Percentiles rank a stretch among this genome's conserved stretches.
These are phyloP conservation scores for Pseudonectria buxi DNA, from an alignment of 2,329 filamentous ascomycete genomes.

Conservation along the genomic window DNA sequence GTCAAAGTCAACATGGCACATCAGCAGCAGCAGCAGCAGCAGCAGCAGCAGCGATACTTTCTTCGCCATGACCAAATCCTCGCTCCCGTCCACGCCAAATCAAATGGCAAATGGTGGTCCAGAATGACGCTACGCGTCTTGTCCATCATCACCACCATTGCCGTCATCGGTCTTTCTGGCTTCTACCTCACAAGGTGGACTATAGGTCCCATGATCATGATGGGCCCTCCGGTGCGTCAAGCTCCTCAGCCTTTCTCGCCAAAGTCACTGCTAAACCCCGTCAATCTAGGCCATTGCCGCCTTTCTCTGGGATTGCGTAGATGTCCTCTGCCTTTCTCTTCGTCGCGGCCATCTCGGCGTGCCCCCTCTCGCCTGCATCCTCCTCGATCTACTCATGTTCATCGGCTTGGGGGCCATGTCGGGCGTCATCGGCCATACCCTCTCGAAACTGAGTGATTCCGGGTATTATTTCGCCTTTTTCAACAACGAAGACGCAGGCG, in stretches of 20 bases:
- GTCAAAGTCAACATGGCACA: no score
- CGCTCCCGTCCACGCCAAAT: not conserved
- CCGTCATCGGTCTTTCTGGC: constrained; percentile 4
- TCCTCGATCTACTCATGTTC: constrained; percentile 8
- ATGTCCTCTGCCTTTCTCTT: constrained; percentile 4
- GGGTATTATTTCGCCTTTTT: constrained; percentile 13
- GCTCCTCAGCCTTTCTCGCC: not conserved
- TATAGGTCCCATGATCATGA: constrained; percentile 9
- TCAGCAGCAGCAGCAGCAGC: no score
- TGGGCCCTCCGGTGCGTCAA: constrained; percentile 9
- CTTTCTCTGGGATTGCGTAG: constrained; percentile 6
- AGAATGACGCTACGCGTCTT: constrained; percentile 6
- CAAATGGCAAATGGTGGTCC: constrained; percentile 3
- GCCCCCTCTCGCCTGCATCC: constrained; percentile 6
- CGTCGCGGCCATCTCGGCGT: not conserved
- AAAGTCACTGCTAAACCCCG: not conserved
- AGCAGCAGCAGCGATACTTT: constrained; percentile 14
- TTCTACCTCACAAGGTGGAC: constrained; percentile 8
- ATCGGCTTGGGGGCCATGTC: constrained; percentile 7
- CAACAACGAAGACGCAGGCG: constrained; percentile 3
- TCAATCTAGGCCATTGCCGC: constrained; percentile 3
- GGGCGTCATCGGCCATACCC: constrained; percentile 7
- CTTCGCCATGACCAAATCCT: not conserved
- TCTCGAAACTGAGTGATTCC: constrained; percentile 9
- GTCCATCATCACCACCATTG: constrained; percentile 2